Evolutionary conservation across 148 eudicot genomes (phyloP).

Genomic region (Salicornia ramosissima): DNA sequence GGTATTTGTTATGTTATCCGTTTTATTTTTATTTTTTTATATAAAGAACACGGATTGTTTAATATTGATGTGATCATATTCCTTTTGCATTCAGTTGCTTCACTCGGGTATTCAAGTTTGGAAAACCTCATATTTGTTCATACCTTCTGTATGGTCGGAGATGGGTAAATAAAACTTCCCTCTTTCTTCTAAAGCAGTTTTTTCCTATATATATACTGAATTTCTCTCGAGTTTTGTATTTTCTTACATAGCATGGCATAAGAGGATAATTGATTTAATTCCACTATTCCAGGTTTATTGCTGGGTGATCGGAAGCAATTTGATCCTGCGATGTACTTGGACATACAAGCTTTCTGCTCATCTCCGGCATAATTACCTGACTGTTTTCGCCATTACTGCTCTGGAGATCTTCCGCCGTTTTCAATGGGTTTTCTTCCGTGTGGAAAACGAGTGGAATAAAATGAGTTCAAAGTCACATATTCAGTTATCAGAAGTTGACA

Average conservation of each 20-base stretch:
- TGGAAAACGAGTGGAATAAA: conserved; percentile 93
- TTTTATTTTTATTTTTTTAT: too few relatives aligned
- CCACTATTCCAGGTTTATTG: conserved; percentile 47
- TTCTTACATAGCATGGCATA: background rate
- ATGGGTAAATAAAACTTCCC: conserved; percentile 52
- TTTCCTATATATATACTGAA: background rate
- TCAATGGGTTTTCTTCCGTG: conserved; percentile 94
- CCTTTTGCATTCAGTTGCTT: conserved; percentile 52
- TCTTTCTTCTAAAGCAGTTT: background rate
- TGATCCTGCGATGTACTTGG: conserved; percentile 97
- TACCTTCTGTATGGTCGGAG: conserved; percentile 57
- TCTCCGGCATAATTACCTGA: conserved; percentile 88
- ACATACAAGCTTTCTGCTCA: conserved; percentile 97
- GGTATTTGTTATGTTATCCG: background rate
- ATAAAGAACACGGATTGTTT: background rate
- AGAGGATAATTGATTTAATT: background rate
- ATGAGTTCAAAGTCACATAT: conserved; percentile 53
- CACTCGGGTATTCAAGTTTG: conserved; percentile 94
- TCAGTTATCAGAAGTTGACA: conserved; percentile 51
- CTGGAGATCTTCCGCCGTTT: conserved; percentile 85
- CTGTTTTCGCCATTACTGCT: conserved; percentile 71
- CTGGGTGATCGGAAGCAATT: conserved; percentile 91
- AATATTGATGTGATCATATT: background rate
- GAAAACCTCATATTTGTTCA: conserved; percentile 53
- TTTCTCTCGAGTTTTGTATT: background rate